Evolutionary conservation across 331 rosid genomes (phyloP).

Genomic region (Malus hybrid): DNA sequence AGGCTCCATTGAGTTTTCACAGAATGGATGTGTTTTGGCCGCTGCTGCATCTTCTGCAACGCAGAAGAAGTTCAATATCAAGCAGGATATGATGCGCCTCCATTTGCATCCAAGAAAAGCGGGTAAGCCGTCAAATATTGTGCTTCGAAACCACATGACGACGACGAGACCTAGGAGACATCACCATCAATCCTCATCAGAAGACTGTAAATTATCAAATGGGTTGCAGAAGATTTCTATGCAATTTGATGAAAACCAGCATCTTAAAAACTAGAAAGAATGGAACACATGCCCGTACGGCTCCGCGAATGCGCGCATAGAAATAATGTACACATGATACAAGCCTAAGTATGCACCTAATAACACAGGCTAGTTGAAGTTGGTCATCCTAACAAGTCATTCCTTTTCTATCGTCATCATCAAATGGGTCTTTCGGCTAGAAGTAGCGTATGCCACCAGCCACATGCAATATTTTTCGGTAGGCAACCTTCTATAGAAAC

Average conservation of each 20-base stretch:
- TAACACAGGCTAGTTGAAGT: neutral
- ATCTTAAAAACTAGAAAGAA: neutral
- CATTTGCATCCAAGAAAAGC: neutral
- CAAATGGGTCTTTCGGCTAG: conserved; percentile 39
- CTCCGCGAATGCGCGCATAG: neutral
- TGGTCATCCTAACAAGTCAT: conserved; percentile 26
- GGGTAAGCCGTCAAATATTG: neutral
- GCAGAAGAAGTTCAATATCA: conserved; percentile 29
- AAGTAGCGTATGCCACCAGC: conserved; percentile 94
- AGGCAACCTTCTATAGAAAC: conserved; percentile 33
- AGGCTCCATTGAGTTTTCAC: conserved; percentile 83
- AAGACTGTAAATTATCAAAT: neutral
- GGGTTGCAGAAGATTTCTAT: neutral
- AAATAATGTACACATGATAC: neutral
- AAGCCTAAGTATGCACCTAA: neutral
- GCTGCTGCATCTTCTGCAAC: conserved; percentile 75
- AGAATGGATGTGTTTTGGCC: conserved; percentile 86
- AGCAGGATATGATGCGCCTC: conserved; percentile 25
- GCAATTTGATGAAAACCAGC: neutral
- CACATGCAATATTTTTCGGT: conserved; percentile 63
- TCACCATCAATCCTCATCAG: neutral
- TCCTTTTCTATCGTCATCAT: neutral
- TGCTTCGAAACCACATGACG: neutral
- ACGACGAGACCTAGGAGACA: neutral
- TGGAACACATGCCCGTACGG: neutral